Base-by-base conservation (phyloP, 1,284 basidiomycete genomes). In the Termitomyces sp. region DNA sequence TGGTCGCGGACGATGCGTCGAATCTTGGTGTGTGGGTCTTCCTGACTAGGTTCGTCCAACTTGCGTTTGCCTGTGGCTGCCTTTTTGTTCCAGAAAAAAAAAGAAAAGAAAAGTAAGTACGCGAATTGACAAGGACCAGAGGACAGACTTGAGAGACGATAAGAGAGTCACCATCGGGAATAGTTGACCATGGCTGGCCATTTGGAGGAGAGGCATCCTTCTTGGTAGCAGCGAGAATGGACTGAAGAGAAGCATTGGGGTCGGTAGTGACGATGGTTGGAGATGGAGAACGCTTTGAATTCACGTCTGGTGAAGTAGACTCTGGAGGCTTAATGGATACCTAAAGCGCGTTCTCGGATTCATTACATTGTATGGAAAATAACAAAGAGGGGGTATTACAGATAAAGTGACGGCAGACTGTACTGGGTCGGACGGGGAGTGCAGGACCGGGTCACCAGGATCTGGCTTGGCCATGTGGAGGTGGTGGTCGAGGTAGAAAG, bases 1-100 rank as follows among this genome's bases (percentile, higher is more conserved):
- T 88, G 87, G 65, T 88, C 85, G 67, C 84, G 84, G 54, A 89
- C 86, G 59, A 88, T 86, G 61, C 86, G 83, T 53, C 88, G 79
- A 65, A 90, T 88, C 75, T 90, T 91, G 60, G 72, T 78, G 60
- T 89, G 86, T 1, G 84, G 77, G 63, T 90, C 87, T 44, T 86
- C 83, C 4, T 72, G 70, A 18, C 88, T 84, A 0, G 74, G 61
- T 46, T 84, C 81, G 41, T 90, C 88, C 28, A 86, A 73, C 66
- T 89, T 89, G 57, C 88, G 87, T 68, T 91, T 91, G 45, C 74
- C 73, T 41, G 71, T 66, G 7, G 73, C 70, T 14, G 71, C 62
- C 68, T 68, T 56, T 24, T 24, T 24, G 5, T 24, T 24, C 5
- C 21, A 24, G 21, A 24, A 24, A 24, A 9, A 51, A 31, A 54